phyloP scores from a whole-genome alignment of 306 rosid genomes.

The Herpetospermum pedunculosum region DNA sequence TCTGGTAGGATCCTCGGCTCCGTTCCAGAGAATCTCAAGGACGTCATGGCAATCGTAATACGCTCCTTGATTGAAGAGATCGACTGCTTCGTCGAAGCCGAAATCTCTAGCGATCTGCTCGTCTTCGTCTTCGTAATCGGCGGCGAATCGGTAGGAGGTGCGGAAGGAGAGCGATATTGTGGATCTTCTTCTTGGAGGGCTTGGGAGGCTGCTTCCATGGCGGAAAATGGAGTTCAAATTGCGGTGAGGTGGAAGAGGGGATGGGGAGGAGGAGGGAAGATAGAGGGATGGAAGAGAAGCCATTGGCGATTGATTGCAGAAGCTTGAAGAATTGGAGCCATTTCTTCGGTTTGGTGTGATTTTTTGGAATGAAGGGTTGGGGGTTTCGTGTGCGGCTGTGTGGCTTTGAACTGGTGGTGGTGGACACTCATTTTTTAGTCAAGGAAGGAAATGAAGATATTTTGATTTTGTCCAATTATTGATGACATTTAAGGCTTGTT shows the following conservation, averaged over 20 bases:
- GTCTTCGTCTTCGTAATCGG: constrained; percentile 14
- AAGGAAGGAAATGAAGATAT: background rate
- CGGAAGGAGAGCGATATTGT: background rate
- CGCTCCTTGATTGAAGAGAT: constrained; percentile 44
- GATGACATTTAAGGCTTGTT: no score
- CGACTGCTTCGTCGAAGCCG: constrained; percentile 59
- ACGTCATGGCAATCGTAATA: constrained; percentile 80
- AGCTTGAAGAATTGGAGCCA: background rate
- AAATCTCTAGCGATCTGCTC: constrained; percentile 21
- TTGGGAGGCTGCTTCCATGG: constrained; percentile 5
- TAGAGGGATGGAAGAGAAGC: background rate
- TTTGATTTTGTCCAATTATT: no score
- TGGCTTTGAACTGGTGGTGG: background rate
- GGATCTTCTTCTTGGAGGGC: background rate
- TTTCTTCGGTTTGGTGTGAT: background rate
- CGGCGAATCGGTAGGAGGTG: constrained; percentile 20
- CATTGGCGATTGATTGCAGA: background rate
- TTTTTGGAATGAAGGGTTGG: background rate
- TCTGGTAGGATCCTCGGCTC: constrained; percentile 68
- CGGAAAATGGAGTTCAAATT: background rate
- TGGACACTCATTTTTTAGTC: background rate
- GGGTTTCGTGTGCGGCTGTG: background rate
- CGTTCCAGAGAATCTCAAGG: constrained; percentile 68
- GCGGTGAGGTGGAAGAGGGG: background rate
- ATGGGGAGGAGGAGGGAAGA: background rate